Evolutionary conservation across 257 asterid species (phyloP), one percentile per base, ranked within the genome.

Genomic region (Catharanthus roseus): DNA sequence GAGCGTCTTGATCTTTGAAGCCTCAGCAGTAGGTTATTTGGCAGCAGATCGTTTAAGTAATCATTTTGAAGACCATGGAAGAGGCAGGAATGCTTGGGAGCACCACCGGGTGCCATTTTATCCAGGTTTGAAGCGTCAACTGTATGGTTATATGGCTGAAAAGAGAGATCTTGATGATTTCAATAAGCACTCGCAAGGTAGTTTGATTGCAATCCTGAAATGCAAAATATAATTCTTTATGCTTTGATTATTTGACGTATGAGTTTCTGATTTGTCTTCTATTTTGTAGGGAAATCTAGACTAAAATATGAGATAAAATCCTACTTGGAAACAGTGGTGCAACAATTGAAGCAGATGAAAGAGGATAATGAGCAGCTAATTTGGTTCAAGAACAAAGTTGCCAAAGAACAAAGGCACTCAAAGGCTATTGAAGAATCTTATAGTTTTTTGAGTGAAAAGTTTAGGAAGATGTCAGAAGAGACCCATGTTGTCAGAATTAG

Each of bases 321-420:
- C 1, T 81, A 86, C 39, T 79, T 78, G 47, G 91, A 91, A 69
- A 79, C 64, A 86, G 95, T 91, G n/a, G 86, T 81, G 9, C 68
- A 77, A 5, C 85, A 79, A 13, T 58, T 86, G 83, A 86, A 81
- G 75, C 89, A 85, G 69, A 90, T 89, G 95, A 81, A 80, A 3
- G 96, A 89, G 77, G 95, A 91, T 3, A 89, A 91, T 74, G 95
- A 89, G 69, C 91, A 74, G 81, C 82, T 89, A 19, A 0, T n/a
- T 0, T 86, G 76, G 78, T 78, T 68, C 18, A 89, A 81, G 74
- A 78, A 75, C 78, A 81, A 72, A 77, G 85, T 80, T 21, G 82
- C 28, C 10, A 84, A 81, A 65, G 88, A 86, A 73, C 87, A 82
- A 69, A 77, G 1, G 63, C 84, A 21, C 73, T 75, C 86, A 42